A percentile compares a stretch with the other conserved stretches of the same genome.
phyloP scores from a whole-genome alignment of 495 filamentous ascomycete species.

The Neurospora tetrasperma region DNA sequence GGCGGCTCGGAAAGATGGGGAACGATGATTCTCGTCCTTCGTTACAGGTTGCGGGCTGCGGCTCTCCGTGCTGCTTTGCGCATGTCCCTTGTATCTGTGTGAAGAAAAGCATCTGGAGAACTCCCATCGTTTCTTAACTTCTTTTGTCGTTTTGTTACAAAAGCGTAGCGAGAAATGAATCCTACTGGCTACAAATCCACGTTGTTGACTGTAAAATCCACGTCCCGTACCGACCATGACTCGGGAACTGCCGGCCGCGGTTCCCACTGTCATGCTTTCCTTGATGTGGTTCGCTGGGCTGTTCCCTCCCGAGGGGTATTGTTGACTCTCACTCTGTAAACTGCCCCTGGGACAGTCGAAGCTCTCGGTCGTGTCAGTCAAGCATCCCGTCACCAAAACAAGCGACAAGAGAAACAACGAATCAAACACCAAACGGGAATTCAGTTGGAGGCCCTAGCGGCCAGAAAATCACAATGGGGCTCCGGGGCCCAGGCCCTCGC shows the following conservation, averaged over 20 bases:
- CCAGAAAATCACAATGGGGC: not conserved
- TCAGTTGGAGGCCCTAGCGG: not conserved
- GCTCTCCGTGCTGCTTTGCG: not conserved
- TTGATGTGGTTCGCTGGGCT: not conserved
- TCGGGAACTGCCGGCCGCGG: not conserved
- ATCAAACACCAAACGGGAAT: not conserved
- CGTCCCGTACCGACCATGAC: not conserved
- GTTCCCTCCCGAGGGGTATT: not conserved
- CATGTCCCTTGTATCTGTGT: not conserved
- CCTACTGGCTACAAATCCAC: not conserved
- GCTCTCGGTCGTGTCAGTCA: not conserved
- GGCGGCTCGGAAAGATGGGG: not conserved
- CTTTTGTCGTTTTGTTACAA: not conserved
- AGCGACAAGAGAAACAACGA: not conserved
- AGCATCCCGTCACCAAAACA: not conserved
- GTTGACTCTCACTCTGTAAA: not conserved
- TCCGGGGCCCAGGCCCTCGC: not conserved
- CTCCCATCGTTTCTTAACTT: not conserved
- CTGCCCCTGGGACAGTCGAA: not conserved
- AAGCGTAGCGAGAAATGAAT: not conserved
- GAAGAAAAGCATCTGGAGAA: not conserved
- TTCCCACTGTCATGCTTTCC: not conserved
- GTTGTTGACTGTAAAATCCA: not conserved
- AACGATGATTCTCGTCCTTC: not conserved
- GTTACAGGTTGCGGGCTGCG: not conserved